Conservation (phyloP, 1,284 basidiomycete species). For the Cryptococcus sp. region DNA sequence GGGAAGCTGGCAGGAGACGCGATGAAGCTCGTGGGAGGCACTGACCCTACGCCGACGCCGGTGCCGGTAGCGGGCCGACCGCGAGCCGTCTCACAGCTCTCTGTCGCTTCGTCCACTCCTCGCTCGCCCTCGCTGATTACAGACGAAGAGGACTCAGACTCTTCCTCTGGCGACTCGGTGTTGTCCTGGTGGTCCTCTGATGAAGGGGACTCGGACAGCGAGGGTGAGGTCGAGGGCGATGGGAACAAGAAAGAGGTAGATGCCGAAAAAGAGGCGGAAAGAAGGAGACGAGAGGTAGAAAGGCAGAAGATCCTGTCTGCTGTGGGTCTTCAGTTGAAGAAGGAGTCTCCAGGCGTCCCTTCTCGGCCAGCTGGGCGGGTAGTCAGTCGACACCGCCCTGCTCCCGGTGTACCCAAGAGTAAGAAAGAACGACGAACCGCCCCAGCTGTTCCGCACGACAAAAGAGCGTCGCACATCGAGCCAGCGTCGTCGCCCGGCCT, state of each 20-base stretch:
- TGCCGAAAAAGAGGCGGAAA: constrained; percentile 58
- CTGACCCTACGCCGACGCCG: no score
- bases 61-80: neutral
- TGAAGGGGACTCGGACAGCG: constrained; percentile 37
- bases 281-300: constrained; percentile 70
- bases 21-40: no score
- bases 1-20: no score
- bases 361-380: constrained; percentile 21
- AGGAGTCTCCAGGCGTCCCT: constrained; percentile 43
- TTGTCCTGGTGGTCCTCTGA: constrained; percentile 49
- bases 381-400: constrained; percentile 25
- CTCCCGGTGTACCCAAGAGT: constrained; percentile 31
- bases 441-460: constrained; percentile 19
- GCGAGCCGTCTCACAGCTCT: constrained; percentile 15
- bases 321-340: constrained; percentile 73
- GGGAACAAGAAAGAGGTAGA: constrained; percentile 49
- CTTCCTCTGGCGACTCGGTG: constrained; percentile 40
- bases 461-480: no score
- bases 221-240: constrained; percentile 53
- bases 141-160: constrained; percentile 38
- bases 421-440: constrained; percentile 25
- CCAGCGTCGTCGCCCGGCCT: neutral
- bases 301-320: constrained; percentile 79
- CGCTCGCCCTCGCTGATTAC: constrained; percentile 11
- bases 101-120: constrained; percentile 11